Conservation (phyloP, 2,329 filamentous ascomycete species). For the Cercospora sojina region DNA sequence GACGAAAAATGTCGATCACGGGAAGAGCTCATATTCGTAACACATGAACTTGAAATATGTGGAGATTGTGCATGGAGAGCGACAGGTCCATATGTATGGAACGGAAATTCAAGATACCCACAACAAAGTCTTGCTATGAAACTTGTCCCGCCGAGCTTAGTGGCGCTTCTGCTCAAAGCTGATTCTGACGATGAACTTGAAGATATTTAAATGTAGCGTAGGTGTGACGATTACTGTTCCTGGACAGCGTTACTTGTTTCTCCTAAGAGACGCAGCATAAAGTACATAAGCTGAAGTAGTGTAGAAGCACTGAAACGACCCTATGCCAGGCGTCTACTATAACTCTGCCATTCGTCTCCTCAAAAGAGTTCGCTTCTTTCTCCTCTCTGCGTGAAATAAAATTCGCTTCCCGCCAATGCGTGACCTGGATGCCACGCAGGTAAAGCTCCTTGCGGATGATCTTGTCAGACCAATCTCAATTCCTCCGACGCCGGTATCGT, state of each 20-base stretch:
- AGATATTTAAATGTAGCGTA: not conserved
- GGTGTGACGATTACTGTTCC: not conserved
- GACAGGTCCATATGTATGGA: not conserved
- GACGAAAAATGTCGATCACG: not conserved
- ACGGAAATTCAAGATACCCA: not conserved
- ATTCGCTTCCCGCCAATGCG: not conserved
- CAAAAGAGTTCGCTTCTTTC: not conserved
- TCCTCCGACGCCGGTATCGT: constrained; percentile 1
- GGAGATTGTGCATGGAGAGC: not conserved
- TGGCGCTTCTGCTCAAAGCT: no score
- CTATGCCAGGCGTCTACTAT: not conserved
- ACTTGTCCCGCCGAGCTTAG: no score
- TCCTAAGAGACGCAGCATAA: not conserved
- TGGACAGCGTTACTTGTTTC: not conserved
- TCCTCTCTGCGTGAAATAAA: not conserved
- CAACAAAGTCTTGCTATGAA: not conserved
- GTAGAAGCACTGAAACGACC: not conserved
- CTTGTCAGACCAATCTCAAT: not conserved
- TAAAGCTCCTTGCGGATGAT: not conserved
- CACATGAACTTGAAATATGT: not conserved
- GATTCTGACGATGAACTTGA: no score
- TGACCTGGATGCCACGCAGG: not conserved
- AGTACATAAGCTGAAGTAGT: constrained; percentile 11
- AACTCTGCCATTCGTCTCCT: not conserved
- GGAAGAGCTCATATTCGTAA: not conserved